phyloP scores from a whole-genome alignment of 768 basidiomycete species.

The Tephrocybe rancida region DNA sequence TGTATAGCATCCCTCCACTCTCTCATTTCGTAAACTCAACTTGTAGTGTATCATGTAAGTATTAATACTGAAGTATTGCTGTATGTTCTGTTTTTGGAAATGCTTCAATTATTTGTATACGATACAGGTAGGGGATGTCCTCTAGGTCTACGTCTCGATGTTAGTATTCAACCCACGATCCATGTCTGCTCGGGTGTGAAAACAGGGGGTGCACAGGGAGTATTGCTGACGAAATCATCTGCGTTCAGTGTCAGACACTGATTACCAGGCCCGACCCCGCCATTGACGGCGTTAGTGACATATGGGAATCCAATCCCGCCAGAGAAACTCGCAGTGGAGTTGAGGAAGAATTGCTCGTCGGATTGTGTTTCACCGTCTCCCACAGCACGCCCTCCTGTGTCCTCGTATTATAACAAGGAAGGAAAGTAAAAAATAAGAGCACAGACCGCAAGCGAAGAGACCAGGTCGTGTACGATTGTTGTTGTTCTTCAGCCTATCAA shows the following conservation, averaged over 20 bases:
- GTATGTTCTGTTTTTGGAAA: neutral
- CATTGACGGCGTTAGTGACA: slow-evolving; percentile 22
- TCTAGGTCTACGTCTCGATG: neutral
- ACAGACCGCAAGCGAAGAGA: slow-evolving; percentile 28
- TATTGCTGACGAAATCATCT: slow-evolving; percentile 26
- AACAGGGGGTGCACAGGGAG: slow-evolving; percentile 27
- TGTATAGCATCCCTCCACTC: neutral
- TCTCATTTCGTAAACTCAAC: neutral
- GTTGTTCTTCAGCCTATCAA: slow-evolving; percentile 25
- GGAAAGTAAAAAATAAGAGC: too few species aligned
- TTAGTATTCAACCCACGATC: slow-evolving; percentile 10
- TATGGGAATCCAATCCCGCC: slow-evolving; percentile 25
- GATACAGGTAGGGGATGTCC: neutral
- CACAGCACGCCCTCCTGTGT: slow-evolving; percentile 25
- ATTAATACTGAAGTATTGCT: neutral
- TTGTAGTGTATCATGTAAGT: slow-evolving; percentile 5
- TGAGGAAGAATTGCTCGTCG: slow-evolving; percentile 29
- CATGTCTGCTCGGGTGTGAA: slow-evolving; percentile 25
- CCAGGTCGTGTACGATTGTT: slow-evolving; percentile 28
- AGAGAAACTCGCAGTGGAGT: slow-evolving; percentile 18
- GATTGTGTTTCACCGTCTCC: slow-evolving; percentile 26
- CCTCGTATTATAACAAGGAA: too few species aligned
- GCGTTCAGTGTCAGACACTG: slow-evolving; percentile 24
- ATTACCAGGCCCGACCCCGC: slow-evolving; percentile 27
- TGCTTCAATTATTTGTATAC: neutral